Percentiles rank a stretch among this genome's conserved stretches.
Conservation (phyloP, 371 early-diverging fungal species). For the Apophysomyces trapeziformis region DNA sequence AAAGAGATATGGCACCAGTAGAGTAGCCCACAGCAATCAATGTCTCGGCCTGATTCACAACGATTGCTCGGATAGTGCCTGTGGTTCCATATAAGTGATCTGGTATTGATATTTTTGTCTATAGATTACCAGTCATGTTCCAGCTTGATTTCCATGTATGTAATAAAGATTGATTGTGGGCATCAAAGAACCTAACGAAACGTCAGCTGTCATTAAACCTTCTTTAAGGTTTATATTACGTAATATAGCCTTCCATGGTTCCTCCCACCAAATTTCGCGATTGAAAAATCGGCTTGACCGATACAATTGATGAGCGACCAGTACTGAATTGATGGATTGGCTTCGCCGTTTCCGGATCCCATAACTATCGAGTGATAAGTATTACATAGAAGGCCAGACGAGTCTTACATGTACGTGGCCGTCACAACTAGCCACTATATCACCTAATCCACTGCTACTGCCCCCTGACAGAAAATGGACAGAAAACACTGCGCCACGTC, state of each 20-base stretch:
- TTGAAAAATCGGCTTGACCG: constrained; percentile 61
- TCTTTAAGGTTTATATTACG: constrained; percentile 26
- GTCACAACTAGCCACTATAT: constrained; percentile 70
- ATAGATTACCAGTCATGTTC: constrained; percentile 29
- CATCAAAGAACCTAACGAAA: constrained; percentile 46
- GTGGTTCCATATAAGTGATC: neutral
- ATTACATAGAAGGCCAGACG: neutral
- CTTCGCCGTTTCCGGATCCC: constrained; percentile 67
- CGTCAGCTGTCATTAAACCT: neutral
- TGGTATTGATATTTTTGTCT: neutral
- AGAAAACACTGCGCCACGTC: constrained; percentile 54
- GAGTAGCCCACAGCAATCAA: constrained; percentile 65
- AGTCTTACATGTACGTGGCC: constrained; percentile 66
- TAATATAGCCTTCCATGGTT: constrained; percentile 46
- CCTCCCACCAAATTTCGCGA: constrained; percentile 63
- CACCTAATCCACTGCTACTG: constrained; percentile 46
- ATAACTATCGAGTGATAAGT: constrained; percentile 41
- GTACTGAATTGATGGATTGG: constrained; percentile 57
- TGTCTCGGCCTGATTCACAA: constrained; percentile 59
- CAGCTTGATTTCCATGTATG: constrained; percentile 57
- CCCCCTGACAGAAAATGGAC: constrained; percentile 62
- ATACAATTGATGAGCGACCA: constrained; percentile 51
- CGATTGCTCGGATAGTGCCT: constrained; percentile 43
- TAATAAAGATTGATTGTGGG: constrained; percentile 35
- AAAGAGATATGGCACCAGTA: constrained; percentile 59